Evolutionary conservation across 169 alveolate genomes (phyloP), one percentile per base, ranked within the genome.

Genomic region (Plasmodium cynomolgi): DNA sequence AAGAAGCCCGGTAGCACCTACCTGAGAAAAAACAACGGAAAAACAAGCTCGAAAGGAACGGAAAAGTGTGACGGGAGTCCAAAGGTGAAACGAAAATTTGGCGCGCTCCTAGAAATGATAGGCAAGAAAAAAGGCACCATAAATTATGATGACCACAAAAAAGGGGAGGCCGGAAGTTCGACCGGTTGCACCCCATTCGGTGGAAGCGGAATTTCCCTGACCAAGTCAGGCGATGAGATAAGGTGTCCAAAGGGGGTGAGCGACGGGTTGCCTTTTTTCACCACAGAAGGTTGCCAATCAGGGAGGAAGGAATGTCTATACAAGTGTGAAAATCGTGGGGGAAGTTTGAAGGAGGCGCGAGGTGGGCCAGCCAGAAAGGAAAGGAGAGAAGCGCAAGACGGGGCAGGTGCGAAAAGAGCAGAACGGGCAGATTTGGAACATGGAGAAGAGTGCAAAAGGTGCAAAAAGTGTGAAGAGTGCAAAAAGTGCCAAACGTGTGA

Each of bases 1-100:
- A 39, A 54, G 47, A 6, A 39, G 29, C 33, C 79, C 5, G 82
- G 74, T 54, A 84, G 83, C 34, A 84, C 83, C 29, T 71, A 84
- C 33, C 83, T 20, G n/a, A 41, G 83, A 37, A 71, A 31, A 31
- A 84, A 41, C 44, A 62, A 84, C 44, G n/a, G 47, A 3, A 29
- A 71, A 37, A 68, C 2, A 6, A 84, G 50, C 7, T n/a, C 47
- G 17, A 20, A 41, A 20, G 50, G 50, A 71, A 84, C 44, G 47
- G 83, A 71, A 84, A 84, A 71, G 11, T 0, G 44, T 17, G 50
- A 68, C n/a, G 47, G 68, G 13, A 26, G 47, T 20, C 34, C 54
- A 71, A 71, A 68, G 5, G 23, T 34, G 50, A 84, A n/a, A 71
- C 37, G 37, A 20, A 84, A 62, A 71, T 26, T 84, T 68, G 17